phyloP scores from a whole-genome alignment of 208 protist species.

The Endotrypanum monterogeii region DNA sequence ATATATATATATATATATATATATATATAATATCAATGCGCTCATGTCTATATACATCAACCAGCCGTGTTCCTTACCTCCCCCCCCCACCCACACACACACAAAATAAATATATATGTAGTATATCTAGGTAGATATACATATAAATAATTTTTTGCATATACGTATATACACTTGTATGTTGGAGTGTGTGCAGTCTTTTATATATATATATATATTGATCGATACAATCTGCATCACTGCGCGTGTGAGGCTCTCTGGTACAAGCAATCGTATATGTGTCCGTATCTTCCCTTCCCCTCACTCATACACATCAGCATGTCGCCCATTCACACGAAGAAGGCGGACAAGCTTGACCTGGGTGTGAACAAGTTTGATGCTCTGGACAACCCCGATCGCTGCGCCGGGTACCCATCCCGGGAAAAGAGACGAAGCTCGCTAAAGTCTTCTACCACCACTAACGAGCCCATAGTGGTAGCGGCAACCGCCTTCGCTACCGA shows the following conservation, averaged over 20 bases:
- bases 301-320: background rate
- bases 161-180: no score
- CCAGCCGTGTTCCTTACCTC: no score
- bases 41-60: no score
- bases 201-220: no score
- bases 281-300: no score
- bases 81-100: no score
- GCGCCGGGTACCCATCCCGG: background rate
- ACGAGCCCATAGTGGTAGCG: background rate
- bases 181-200: no score
- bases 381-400: background rate
- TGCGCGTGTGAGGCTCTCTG: background rate
- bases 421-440: background rate
- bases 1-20: no score
- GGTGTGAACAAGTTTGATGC: background rate
- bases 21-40: no score
- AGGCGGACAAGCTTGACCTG: background rate
- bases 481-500: background rate
- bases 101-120: no score
- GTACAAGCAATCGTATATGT: background rate
- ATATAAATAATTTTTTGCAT: no score
- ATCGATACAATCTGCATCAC: background rate
- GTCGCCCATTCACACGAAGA: slow-evolving; percentile 4
- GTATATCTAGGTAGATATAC: no score
- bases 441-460: background rate